phyloP scores from a whole-genome alignment of 202 grass and related monocot genomes.

The Eragrostis tef region DNA sequence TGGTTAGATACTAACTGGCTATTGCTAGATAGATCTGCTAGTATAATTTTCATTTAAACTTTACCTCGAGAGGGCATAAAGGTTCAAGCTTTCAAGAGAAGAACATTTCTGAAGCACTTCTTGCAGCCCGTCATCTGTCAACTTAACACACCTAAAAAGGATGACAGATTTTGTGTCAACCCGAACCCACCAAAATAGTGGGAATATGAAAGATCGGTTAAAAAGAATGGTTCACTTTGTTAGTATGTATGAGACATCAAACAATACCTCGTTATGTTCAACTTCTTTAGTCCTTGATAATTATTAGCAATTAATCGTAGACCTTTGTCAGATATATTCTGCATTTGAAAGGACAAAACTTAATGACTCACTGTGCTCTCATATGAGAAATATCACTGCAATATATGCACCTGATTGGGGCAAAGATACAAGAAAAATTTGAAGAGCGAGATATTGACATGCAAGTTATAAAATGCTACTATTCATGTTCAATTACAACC shows the following conservation, averaged over 20 bases:
- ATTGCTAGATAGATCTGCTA: slow-evolving; percentile 15
- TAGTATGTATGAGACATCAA: slow-evolving; percentile 33
- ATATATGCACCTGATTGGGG: not conserved
- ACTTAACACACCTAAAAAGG: slow-evolving; percentile 79
- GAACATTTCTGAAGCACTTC: slow-evolving; percentile 78
- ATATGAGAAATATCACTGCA: not conserved
- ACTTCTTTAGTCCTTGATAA: slow-evolving; percentile 63
- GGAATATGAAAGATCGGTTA: slow-evolving; percentile 14
- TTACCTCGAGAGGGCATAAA: slow-evolving; percentile 92
- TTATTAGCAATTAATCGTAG: slow-evolving; percentile 68
- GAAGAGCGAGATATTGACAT: not conserved
- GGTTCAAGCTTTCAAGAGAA: slow-evolving; percentile 82
- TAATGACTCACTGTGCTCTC: not conserved
- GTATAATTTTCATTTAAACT: slow-evolving; percentile 25
- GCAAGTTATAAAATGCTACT: not conserved
- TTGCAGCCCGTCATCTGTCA: slow-evolving; percentile 77
- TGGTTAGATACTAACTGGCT: slow-evolving; percentile 29
- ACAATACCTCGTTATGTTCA: slow-evolving; percentile 88
- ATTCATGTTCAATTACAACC: slow-evolving; percentile 6
- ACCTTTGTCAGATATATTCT: slow-evolving; percentile 82
- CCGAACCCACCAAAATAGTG: not conserved
- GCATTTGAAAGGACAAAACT: slow-evolving; percentile 40
- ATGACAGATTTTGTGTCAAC: too few relatives aligned
- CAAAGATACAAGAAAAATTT: not conserved
- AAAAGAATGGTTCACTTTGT: slow-evolving; percentile 18